Conservation (phyloP, 2,329 filamentous ascomycete species). For the Sporothrix inflata region DNA sequence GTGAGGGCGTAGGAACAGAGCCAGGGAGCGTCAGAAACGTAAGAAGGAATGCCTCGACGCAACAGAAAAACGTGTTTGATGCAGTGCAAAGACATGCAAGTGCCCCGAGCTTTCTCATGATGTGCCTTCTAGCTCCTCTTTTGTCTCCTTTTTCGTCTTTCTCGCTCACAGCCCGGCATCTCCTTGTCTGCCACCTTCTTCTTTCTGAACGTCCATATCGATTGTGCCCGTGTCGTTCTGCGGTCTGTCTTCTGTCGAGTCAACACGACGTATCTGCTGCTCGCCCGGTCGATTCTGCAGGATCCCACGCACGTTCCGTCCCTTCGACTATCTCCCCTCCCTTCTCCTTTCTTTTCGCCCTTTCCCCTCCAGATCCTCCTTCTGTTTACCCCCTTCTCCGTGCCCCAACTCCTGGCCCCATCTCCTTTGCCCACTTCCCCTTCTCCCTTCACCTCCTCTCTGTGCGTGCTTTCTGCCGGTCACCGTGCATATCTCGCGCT, state of each 20-base stretch:
- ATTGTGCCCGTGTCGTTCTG: background rate
- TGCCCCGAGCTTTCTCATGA: conserved; percentile 13
- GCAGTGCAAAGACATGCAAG: background rate
- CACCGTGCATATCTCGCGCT: background rate
- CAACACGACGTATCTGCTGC: background rate
- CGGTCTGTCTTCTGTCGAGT: background rate
- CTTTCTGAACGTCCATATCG: conserved; percentile 5
- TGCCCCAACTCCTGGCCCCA: background rate
- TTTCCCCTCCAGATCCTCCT: background rate
- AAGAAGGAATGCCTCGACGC: background rate
- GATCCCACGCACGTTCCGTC: background rate
- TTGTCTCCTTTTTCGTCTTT: background rate
- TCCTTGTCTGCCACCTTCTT: background rate
- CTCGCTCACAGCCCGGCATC: background rate
- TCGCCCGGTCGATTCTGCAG: background rate
- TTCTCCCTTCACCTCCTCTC: background rate
- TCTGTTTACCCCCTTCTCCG: background rate
- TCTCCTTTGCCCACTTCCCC: background rate
- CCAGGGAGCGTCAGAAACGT: background rate
- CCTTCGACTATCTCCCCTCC: background rate
- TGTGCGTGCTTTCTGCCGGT: background rate
- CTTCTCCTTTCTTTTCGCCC: background rate
- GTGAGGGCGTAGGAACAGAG: background rate
- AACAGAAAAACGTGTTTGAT: conserved; percentile 9
- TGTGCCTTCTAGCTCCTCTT: background rate